Conservation (phyloP, 768 basidiomycete species). For the Scleroderma bovista region DNA sequence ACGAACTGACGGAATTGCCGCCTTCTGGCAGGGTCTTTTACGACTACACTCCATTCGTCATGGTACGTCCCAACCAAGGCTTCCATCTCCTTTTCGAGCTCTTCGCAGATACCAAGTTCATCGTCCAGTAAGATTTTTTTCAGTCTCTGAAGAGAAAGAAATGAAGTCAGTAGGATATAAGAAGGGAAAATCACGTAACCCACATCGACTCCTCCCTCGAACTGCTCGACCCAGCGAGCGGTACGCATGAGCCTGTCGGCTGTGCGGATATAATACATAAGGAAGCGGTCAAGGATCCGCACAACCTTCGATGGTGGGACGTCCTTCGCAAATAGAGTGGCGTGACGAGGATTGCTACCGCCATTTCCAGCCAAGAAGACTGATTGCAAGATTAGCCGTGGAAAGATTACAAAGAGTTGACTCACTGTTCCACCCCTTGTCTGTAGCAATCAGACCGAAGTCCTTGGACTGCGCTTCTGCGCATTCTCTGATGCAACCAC, state of each 20-base stretch:
- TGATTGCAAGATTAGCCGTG: slow-evolving; percentile 11
- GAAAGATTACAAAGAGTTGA: slow-evolving; percentile 1
- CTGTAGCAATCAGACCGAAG: slow-evolving; percentile 72
- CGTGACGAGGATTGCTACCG: slow-evolving; percentile 56
- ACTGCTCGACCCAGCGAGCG: slow-evolving; percentile 65
- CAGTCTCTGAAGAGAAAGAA: slow-evolving; percentile 42
- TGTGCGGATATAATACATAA: slow-evolving; percentile 66
- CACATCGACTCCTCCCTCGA: slow-evolving; percentile 64
- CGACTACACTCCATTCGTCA: slow-evolving; percentile 66
- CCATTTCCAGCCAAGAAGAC: slow-evolving; percentile 70
- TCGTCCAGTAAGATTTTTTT: slow-evolving; percentile 62
- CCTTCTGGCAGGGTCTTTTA: slow-evolving; percentile 44
- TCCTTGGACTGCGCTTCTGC: slow-evolving; percentile 74
- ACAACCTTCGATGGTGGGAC: slow-evolving; percentile 62
- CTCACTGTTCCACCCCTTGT: slow-evolving; percentile 73
- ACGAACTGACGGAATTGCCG: slow-evolving; percentile 59
- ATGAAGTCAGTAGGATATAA: not conserved
- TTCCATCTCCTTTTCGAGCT: slow-evolving; percentile 64
- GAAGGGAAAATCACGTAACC: not conserved
- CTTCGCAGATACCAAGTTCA: slow-evolving; percentile 63
- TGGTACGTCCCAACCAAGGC: slow-evolving; percentile 58
- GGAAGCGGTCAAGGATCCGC: slow-evolving; percentile 57
- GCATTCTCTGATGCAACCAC: slow-evolving; percentile 70
- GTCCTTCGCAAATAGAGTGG: slow-evolving; percentile 59
- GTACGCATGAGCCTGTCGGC: slow-evolving; percentile 70